These are phyloP conservation scores for Phytophthora meadii DNA, from an alignment of 352 stramenopile genomes.

Conservation along the genomic window DNA sequence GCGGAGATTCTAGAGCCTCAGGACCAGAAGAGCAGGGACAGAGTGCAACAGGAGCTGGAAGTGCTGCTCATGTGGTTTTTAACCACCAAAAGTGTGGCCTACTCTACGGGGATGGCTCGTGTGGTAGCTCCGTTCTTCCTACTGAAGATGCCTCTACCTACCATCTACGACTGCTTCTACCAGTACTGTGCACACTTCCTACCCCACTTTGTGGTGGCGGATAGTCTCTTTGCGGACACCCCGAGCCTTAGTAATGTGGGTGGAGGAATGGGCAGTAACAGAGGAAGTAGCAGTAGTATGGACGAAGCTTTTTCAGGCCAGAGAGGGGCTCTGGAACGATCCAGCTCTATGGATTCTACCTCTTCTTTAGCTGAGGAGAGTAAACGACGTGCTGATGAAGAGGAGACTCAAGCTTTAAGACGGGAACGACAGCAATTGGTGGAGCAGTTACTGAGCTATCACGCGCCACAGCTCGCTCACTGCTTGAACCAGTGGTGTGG, in stretches of 20 bases:
- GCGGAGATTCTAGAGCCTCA: slow-evolving; percentile 42
- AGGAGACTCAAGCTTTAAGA: slow-evolving; percentile 39
- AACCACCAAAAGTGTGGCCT: slow-evolving; percentile 81
- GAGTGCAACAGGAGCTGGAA: slow-evolving; percentile 71
- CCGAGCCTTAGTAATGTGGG: not conserved
- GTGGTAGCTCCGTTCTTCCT: slow-evolving; percentile 81
- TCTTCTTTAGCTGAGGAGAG: slow-evolving; percentile 38
- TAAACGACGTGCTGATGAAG: slow-evolving; percentile 39
- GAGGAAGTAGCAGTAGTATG: slow-evolving; percentile 42
- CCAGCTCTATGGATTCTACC: slow-evolving; percentile 48
- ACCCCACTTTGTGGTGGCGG: slow-evolving; percentile 71
- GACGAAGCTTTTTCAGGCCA: slow-evolving; percentile 26
- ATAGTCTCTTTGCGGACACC: slow-evolving; percentile 40
- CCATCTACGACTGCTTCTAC: slow-evolving; percentile 89
- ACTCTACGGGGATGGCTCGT: slow-evolving; percentile 76
- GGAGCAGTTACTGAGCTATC: slow-evolving; percentile 79
- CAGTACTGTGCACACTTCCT: slow-evolving; percentile 81
- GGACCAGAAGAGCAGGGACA: slow-evolving; percentile 30
- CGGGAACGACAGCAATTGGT: slow-evolving; percentile 69
- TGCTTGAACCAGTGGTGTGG: slow-evolving; percentile 78
- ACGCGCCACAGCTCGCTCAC: slow-evolving; percentile 71
- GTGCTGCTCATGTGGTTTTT: slow-evolving; percentile 84
- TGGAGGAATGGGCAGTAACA: slow-evolving; percentile 15
- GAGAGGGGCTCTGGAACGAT: slow-evolving; percentile 24
- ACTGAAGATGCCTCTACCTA: slow-evolving; percentile 71